Base-by-base conservation (phyloP, 2,329 filamentous ascomycete species). In the Colletotrichum lupini region DNA sequence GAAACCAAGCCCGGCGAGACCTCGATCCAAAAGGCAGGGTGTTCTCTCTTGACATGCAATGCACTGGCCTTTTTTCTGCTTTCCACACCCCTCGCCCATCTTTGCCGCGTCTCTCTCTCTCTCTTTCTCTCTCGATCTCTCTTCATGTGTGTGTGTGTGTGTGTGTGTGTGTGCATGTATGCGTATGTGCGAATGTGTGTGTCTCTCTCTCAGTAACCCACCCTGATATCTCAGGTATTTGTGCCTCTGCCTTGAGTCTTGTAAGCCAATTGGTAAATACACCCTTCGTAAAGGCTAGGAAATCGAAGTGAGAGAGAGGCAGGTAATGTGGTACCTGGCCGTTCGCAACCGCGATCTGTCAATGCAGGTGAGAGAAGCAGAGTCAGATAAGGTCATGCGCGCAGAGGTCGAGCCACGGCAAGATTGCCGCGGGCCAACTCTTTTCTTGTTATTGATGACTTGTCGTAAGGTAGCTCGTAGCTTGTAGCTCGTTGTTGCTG, bases 361-460 rank as follows among this genome's bases (percentile, higher is more conserved):
- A 63, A 53, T 63, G 61, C 61, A 63, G 28, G 46, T 49, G 22
- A 52, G 37, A 32, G 16, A 42, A 11, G 24, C 22, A 24, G 22
- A 37, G 16, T 30, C 26, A 22, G 28, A 35, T 16, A 42, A 49
- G 57, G 30, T 28, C 49, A 70, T 70, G 68, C 55, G 49, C 49
- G 55, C 37, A 24, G 30, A 42, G 57, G 37, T 49, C 28, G 46
- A 46, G 57, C n/a, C 46, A 53, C 22, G 26, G 55, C 64, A 24
- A 67, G 65, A 60, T 69, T 72, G 65, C 68, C 63, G 68, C 64
- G 35, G 57, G 30, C 49, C 57, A 68, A 58, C 58, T 58, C 24
- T 53, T 68, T 52, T 55, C n/a, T 35, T 55, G 46, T 42, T 46
- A 42, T 19, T 30, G 32, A 46, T 26, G 61, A 35, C n/a, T 42